Base-by-base conservation (phyloP, 2,329 filamentous ascomycete species). In the Aspergillus puulaauensis region DNA sequence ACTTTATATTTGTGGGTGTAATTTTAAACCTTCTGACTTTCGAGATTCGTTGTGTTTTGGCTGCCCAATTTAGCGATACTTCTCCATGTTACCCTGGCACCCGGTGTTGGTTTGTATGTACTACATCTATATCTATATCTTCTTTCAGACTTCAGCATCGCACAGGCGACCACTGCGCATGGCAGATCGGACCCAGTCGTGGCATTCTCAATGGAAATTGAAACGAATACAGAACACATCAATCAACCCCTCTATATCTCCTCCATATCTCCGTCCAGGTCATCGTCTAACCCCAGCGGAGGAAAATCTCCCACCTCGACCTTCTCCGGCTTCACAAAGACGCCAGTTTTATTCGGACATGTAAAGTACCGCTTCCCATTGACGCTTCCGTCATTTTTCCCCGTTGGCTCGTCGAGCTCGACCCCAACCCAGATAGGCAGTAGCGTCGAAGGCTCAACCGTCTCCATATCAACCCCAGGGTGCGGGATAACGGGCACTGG, bases 291-390 rank as follows among this genome's bases (percentile, higher is more conserved):
- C 4, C 73, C 76, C 59, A 84, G 62, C 4, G 79, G 77, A 3
- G 79, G 78, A 58, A 84, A 88, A 60, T 86, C 82, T 7, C 86
- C 86, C 3, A 84, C 79, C 69, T 87, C 82, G 12, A 87, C 79
- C 63, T 85, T 81, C 66, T 87, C 86, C 11, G 86, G 81, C 61
- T 85, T 79, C 1, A 86, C 83, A 67, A 88, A 86, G 11, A 84
- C 82, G 14, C 86, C 86, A 39, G 82, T 82, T 19, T 79, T 78
- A 44, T 72, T 75, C 41, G 79, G 80, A 59, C 83, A 80, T 21
- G 71, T 68, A 59, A 88, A 88, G 70, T 87, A 86, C 54, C 79
- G 76, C 62, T 75, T 72, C 15, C 78, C 79, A 56, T 75, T 76
- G 3, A 80, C 73, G 40, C 74, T 79, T 5, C 85, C 85, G 65